Evolutionary conservation across 2,329 filamentous ascomycete species (phyloP).

Genomic region (Emergomyces pasteurianus): DNA sequence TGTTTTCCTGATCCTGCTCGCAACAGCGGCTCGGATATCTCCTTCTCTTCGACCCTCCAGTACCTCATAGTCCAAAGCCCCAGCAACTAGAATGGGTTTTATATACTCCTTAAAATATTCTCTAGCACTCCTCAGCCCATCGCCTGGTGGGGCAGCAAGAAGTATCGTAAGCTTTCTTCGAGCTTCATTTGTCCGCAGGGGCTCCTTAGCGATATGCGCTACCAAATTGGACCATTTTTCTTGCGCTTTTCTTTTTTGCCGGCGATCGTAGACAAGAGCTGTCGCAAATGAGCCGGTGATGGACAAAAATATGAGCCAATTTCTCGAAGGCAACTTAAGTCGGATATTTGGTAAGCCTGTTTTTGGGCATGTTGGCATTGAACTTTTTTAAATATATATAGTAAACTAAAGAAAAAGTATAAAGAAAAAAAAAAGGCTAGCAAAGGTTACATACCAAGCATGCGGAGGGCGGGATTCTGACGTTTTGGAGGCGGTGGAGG

Average conservation of each 20-base stretch:
- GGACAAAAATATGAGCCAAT: constrained; percentile 92
- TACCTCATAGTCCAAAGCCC: constrained; percentile 90
- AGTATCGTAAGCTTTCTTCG: constrained; percentile 79
- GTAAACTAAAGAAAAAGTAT: no score
- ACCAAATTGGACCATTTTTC: constrained; percentile 79
- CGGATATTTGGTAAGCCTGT: constrained; percentile 72
- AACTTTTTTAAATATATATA: no score
- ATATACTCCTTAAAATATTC: constrained; percentile 95
- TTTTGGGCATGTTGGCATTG: background rate
- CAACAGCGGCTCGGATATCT: constrained; percentile 77
- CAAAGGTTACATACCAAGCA: constrained; percentile 8
- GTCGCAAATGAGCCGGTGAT: constrained; percentile 65
- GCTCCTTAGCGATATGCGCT: constrained; percentile 68
- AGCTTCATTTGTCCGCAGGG: constrained; percentile 58
- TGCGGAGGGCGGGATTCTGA: constrained; percentile 12
- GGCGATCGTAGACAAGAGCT: constrained; percentile 81
- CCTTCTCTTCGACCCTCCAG: constrained; percentile 84
- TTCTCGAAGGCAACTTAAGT: constrained; percentile 77
- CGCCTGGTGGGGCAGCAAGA: constrained; percentile 73
- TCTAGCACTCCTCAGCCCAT: constrained; percentile 71
- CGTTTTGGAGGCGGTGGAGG: constrained; percentile 8
- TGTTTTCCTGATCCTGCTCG: constrained; percentile 65
- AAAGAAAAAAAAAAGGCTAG: background rate
- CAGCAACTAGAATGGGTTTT: constrained; percentile 81
- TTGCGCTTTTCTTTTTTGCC: constrained; percentile 74